Conservation (phyloP, 768 basidiomycete species). For the Auricularia sp. region DNA sequence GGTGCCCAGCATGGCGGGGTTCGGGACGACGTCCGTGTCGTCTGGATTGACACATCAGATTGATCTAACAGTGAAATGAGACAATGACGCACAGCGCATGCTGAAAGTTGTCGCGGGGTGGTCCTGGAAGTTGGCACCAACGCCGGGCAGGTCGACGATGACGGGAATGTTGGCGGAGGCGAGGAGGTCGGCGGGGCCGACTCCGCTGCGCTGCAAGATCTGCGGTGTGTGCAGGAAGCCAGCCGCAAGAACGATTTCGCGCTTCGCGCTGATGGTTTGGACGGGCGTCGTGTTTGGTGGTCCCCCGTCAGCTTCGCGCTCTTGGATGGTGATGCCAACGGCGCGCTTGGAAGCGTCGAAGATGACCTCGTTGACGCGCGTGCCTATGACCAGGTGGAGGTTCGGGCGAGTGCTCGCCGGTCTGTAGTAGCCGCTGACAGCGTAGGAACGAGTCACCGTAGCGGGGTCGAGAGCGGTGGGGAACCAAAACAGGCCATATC, state of each 20-base stretch:
- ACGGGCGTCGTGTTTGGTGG: background rate
- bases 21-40: background rate
- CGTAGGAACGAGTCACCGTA: background rate
- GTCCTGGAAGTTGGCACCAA: constrained; percentile 16
- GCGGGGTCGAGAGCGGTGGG: background rate
- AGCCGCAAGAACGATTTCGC: background rate
- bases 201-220: constrained; percentile 20
- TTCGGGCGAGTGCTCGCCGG: background rate
- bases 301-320: background rate
- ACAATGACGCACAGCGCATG: background rate
- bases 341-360: background rate
- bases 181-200: constrained; percentile 34
- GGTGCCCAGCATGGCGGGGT: background rate
- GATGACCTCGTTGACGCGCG: constrained; percentile 1
- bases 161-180: constrained; percentile 19
- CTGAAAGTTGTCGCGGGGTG: background rate
- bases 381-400: background rate
- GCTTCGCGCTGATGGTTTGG: background rate
- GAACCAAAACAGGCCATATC: background rate
- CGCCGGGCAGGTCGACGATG: constrained; percentile 24
- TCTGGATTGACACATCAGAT: background rate
- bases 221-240: background rate
- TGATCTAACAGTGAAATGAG: background rate
- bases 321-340: background rate
- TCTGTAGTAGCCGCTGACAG: background rate